Conservation (phyloP, 2,329 filamentous ascomycete species). For the Venturia oleaginea region DNA sequence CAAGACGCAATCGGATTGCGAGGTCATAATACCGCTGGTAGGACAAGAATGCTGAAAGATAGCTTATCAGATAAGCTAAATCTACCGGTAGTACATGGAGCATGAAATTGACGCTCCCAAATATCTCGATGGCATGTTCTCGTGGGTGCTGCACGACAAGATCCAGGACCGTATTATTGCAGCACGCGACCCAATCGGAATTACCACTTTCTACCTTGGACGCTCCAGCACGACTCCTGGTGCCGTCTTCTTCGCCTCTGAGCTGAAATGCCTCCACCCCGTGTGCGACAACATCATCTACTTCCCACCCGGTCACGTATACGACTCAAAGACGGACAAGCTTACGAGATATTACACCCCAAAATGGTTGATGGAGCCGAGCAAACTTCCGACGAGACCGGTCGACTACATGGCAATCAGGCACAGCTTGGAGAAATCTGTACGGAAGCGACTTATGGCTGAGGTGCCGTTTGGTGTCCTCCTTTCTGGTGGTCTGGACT, state of each 20-base stretch:
- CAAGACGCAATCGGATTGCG: conserved; percentile 98
- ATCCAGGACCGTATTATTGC: conserved; percentile 84
- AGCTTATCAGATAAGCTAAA: conserved; percentile 11
- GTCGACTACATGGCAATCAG: conserved; percentile 77
- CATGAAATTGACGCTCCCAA: conserved; percentile 87
- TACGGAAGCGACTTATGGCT: conserved; percentile 95
- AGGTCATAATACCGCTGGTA: conserved; percentile 96
- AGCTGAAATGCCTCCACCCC: conserved; percentile 84
- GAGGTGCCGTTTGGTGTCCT: conserved; percentile 97
- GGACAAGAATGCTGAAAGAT: conserved; percentile 24
- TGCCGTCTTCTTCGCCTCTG: conserved; percentile 90
- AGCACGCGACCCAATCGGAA: conserved; percentile 90
- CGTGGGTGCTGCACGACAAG: conserved; percentile 96
- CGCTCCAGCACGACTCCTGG: conserved; percentile 72
- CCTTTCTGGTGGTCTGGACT: conserved; percentile 90
- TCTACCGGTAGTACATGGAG: conserved; percentile 65
- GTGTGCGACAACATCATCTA: conserved; percentile 92
- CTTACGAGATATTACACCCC: conserved; percentile 86
- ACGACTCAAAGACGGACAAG: conserved; percentile 83
- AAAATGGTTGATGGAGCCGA: conserved; percentile 75
- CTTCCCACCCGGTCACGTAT: conserved; percentile 93
- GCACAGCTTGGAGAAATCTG: conserved; percentile 75
- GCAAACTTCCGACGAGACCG: conserved; percentile 67
- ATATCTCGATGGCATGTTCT: conserved; percentile 98
- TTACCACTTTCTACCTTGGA: conserved; percentile 96